These are phyloP conservation scores for Podaxis sp. DNA, from an alignment of 768 basidiomycete species.

Conservation along the genomic window DNA sequence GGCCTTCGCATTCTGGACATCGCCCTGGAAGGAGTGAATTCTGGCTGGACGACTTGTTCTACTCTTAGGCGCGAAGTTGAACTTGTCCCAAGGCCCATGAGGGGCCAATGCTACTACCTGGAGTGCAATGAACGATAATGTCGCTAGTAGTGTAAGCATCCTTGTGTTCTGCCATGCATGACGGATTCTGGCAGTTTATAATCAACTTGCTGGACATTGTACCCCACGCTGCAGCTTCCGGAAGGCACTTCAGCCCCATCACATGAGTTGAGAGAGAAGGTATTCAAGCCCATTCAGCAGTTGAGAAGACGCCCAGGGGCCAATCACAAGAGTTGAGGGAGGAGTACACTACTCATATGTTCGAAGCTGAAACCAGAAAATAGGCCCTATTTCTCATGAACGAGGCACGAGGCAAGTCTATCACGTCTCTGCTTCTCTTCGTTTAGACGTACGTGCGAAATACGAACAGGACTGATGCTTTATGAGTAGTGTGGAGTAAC, in stretches of 20 bases:
- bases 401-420: neutral
- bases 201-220: neutral
- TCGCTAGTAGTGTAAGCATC: neutral
- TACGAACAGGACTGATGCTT: neutral
- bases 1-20: conserved; percentile 24
- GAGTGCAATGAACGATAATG: neutral
- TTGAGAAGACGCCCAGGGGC: neutral
- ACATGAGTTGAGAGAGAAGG: neutral
- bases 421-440: neutral
- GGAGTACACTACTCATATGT: neutral
- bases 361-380: neutral
- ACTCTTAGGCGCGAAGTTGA: conserved; percentile 39
- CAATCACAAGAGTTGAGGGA: neutral
- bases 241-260: neutral
- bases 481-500: neutral
- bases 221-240: neutral
- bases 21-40: conserved; percentile 27
- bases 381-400: neutral
- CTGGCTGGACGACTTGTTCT: conserved; percentile 31
- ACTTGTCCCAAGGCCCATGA: conserved; percentile 41
- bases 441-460: neutral
- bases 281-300: neutral
- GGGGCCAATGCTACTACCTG: conserved; percentile 27
- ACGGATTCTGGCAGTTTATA: neutral
- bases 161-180: neutral